A percentile compares a stretch with the other conserved stretches of the same genome.
These are phyloP conservation scores for Bruguiera hainesii DNA, from an alignment of 441 rosid genomes.

Conservation along the genomic window DNA sequence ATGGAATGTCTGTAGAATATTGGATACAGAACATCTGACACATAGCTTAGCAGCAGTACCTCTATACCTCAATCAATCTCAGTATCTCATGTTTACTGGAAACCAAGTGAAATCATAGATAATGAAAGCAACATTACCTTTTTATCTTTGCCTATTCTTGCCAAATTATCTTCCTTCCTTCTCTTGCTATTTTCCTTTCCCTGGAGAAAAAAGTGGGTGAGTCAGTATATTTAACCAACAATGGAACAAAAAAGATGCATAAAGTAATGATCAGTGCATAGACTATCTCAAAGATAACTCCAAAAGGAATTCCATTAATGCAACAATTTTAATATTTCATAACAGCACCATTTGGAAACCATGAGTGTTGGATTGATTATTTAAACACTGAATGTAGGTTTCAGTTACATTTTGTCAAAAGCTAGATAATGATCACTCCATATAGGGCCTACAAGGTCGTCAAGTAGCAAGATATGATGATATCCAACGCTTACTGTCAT, in stretches of 20 bases:
- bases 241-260: neutral
- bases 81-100: neutral
- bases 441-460: neutral
- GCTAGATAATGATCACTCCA: neutral
- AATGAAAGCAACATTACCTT: constrained; percentile 35
- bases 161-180: constrained; percentile 48
- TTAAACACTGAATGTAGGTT: constrained; percentile 1
- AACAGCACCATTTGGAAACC: neutral
- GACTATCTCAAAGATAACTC: neutral
- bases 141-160: constrained; percentile 50
- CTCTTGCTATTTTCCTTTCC: constrained; percentile 61
- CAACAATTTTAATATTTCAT: neutral
- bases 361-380: neutral
- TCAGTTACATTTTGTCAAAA: neutral
- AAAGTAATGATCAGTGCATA: neutral
- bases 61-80: neutral
- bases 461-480: constrained; percentile 1
- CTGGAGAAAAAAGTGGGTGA: constrained; percentile 34
- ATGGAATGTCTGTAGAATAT: too few relatives aligned
- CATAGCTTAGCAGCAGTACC: too few relatives aligned
- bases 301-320: neutral
- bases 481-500: constrained; percentile 47
- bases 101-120: neutral
- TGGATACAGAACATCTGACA: too few relatives aligned
- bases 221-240: neutral